Percentiles rank a stretch among this genome's conserved stretches.
phyloP scores from a whole-genome alignment of 2,329 filamentous ascomycete genomes.

The Canariomyces notabilis region DNA sequence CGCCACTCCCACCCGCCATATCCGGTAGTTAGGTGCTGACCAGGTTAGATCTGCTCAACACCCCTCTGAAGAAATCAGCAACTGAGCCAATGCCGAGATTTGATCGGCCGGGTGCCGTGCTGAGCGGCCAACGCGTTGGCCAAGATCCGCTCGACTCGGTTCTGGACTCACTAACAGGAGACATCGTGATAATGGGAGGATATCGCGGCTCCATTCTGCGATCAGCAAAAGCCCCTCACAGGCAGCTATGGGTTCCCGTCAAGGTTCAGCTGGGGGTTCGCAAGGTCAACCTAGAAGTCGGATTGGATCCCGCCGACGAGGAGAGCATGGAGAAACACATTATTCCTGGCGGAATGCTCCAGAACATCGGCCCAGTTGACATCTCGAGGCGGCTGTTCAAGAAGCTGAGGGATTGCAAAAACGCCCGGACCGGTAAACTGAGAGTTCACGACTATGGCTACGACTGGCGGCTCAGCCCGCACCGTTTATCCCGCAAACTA shows the following conservation, averaged over 20 bases:
- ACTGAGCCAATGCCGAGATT: constrained; percentile 12
- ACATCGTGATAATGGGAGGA: constrained; percentile 83
- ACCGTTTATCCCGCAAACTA: constrained; percentile 66
- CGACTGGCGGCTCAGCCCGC: constrained; percentile 86
- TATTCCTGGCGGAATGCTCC: constrained; percentile 81
- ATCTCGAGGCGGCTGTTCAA: constrained; percentile 80
- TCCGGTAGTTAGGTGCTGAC: constrained; percentile 9
- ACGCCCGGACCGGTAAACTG: constrained; percentile 64
- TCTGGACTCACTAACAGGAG: constrained; percentile 69
- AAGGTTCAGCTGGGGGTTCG: constrained; percentile 89
- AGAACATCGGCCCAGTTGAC: constrained; percentile 86
- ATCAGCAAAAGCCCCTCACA: constrained; percentile 72
- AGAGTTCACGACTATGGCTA: constrained; percentile 89
- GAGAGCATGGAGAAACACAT: constrained; percentile 78
- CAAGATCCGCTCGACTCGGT: constrained; percentile 44
- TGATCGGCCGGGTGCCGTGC: constrained; percentile 13
- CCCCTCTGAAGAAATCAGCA: constrained; percentile 27
- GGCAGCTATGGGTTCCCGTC: constrained; percentile 91
- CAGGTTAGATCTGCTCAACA: constrained; percentile 23
- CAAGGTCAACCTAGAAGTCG: constrained; percentile 87
- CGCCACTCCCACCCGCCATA: constrained; percentile 10
- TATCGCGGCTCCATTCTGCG: constrained; percentile 87
- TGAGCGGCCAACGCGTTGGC: constrained; percentile 22
- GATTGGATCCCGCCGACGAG: constrained; percentile 75
- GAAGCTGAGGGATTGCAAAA: constrained; percentile 67